Base-by-base conservation (phyloP, 2,329 filamentous ascomycete species). In the Venturia carpophila region DNA sequence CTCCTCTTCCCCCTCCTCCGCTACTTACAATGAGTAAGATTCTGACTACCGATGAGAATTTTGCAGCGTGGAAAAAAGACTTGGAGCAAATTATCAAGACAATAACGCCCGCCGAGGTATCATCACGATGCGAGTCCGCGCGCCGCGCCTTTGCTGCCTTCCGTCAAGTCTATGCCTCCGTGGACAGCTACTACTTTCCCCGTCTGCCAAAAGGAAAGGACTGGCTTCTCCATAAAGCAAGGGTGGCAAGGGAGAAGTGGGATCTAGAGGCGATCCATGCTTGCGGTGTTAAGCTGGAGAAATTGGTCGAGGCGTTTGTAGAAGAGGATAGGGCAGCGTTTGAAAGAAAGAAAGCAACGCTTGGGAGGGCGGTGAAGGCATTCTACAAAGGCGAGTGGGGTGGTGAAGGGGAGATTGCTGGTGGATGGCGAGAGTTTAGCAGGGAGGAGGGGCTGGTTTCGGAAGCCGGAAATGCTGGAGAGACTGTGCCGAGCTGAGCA, bases 121-220 rank as follows among this genome's bases (percentile, higher is more conserved):
- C 41, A 24, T 13, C 19, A 39, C 15, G 55, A 24, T 55, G 21
- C 19, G 43, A 49, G 30, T 34, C 62, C 9, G 62, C 62, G n/a
- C 19, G 30, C 13, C n/a, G 21, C 9, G 47, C 47, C 6, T 63
- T 47, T 34, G 45, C 39, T 7, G 61, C 61, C 21, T 63, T 63
- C 42, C 42, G 19, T 15, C 42, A 63, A 13, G 43, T 45, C 15
- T 63, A 63, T 34, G 19, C 34, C 10, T 27, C 21, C 24, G 61
- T 63, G 43, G 43, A 63, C n/a, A 21, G 21, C 15, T 39, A 64
- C 17, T 64, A 56, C 21, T 45, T 43, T 49, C 19, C 49, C 11
- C 30, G 37, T 24, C 34, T 64, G n/a, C 63, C 63, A 13, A 43
- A 60, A 43, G 63, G 63, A 34, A 60, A 37, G 63, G 52, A 64